phyloP scores from a whole-genome alignment of 257 asterid genomes.

The Pogostemon cablin region DNA sequence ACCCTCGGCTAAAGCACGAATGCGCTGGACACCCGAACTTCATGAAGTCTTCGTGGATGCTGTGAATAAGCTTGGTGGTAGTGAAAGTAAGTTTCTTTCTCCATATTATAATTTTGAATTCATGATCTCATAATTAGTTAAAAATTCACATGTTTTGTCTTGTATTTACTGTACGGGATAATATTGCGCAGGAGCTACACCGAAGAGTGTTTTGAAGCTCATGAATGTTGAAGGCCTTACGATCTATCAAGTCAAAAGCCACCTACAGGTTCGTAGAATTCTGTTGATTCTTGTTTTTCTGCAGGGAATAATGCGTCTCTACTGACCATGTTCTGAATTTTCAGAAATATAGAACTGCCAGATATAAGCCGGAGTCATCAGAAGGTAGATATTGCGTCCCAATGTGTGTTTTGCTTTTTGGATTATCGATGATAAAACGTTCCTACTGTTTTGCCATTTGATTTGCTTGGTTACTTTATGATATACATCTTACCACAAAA shows the following conservation, averaged over 20 bases:
- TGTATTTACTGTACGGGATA: conserved; percentile 3
- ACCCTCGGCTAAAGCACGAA: conserved; percentile 59
- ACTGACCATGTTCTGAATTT: conserved; percentile 35
- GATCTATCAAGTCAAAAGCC: conserved; percentile 87
- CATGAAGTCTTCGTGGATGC: conserved; percentile 85
- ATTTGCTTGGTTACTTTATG: neutral
- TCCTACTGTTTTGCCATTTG: neutral
- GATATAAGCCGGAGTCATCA: conserved; percentile 69
- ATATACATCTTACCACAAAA: neutral
- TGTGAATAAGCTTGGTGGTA: conserved; percentile 88
- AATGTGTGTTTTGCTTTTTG: neutral
- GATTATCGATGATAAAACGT: neutral
- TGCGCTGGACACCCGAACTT: conserved; percentile 99
- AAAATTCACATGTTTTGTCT: neutral
- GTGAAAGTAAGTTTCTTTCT: conserved; percentile 70
- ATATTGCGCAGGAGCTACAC: conserved; percentile 62
- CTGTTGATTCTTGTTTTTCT: conserved; percentile 11
- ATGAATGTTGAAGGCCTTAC: conserved; percentile 78
- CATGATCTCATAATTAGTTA: neutral
- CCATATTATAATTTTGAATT: conserved; percentile 10
- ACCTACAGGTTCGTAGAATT: conserved; percentile 61
- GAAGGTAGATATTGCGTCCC: conserved; percentile 54
- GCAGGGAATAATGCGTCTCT: conserved; percentile 7
- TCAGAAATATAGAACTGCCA: conserved; percentile 86
- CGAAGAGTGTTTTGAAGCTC: conserved; percentile 84